Evolutionary conservation across 2,329 filamentous ascomycete species (phyloP), one percentile per base, ranked within the genome.

Genomic region (Fusarium denticulatum): DNA sequence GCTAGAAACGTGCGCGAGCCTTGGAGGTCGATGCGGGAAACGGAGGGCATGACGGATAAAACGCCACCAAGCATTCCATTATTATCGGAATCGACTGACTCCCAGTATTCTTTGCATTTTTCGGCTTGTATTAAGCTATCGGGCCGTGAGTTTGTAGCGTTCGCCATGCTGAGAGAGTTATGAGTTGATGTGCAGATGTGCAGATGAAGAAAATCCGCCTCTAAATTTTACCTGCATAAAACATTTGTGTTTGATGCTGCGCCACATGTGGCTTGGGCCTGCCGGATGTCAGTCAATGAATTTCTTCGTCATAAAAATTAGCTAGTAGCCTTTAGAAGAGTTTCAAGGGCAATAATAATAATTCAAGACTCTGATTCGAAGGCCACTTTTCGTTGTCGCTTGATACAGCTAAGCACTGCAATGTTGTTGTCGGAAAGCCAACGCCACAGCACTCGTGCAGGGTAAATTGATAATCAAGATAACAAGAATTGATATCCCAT

Each of bases 11-110:
- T 91, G 39, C 88, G 87, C 1, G 90, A 93, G 46, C 91, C 92
- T 77, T 91, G 90, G 2, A 94, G 85, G 78, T 94, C 93, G 60
- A 92, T 88, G 55, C 88, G 86, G 7, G 89, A 90, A 71, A 93
- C 65, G 0, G 77, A 75, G 0, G 84, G 80, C 65, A 85, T 85
- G 82, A 95, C 93, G 71, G 94, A 94, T 4, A 97, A 90, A 91
- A 96, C 95, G 82, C 95, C 93, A 69, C 94, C 95, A 4, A 97
- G 91, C 92, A 96, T 95, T 78, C 94, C 94, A 76, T 92, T 88
- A 52, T 85, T 81, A 57, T 86, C 82, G 46, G 85, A 83, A 5
- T 81, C 80, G 59, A 85, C 76, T 28, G 78, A 76, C 59, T 86
- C 78, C 87, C 87, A 89, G 79, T 89, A 89, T 30, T 79, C 76